Conservation (phyloP, 2,329 filamentous ascomycete species). For the Phialemonium atrogriseum region DNA sequence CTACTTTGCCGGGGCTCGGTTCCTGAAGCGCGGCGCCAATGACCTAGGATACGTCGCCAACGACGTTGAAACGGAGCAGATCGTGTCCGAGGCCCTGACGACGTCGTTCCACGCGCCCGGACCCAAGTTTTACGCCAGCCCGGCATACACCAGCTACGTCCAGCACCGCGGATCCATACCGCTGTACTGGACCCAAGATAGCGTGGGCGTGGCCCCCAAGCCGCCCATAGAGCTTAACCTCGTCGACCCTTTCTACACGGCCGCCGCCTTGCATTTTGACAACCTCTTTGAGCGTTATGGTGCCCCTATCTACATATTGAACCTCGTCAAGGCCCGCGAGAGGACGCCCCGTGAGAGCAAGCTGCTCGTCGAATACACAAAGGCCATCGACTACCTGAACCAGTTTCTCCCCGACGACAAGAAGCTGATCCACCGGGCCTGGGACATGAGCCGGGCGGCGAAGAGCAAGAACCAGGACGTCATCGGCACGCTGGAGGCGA, state of each 20-base stretch:
- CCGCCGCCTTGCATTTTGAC: constrained; percentile 90
- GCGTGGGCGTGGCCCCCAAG: constrained; percentile 88
- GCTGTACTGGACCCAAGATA: constrained; percentile 95
- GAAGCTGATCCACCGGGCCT: constrained; percentile 88
- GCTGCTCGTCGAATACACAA: constrained; percentile 76
- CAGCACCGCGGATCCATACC: constrained; percentile 96
- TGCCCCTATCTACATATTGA: constrained; percentile 82
- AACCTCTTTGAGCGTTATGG: constrained; percentile 91
- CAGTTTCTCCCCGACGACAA: constrained; percentile 80
- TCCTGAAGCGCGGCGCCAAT: constrained; percentile 89
- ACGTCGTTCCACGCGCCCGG: constrained; percentile 94
- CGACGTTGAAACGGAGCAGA: constrained; percentile 97
- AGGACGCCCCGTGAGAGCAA: constrained; percentile 87
- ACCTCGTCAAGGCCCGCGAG: constrained; percentile 84
- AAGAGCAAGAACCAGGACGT: constrained; percentile 91
- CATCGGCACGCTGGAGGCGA: constrained; percentile 81
- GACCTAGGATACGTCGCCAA: constrained; percentile 95
- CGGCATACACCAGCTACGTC: constrained; percentile 90
- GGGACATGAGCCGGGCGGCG: constrained; percentile 95
- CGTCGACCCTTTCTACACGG: constrained; percentile 92
- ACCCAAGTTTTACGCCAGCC: constrained; percentile 75
- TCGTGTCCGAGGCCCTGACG: constrained; percentile 87
- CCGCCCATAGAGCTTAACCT: constrained; percentile 92
- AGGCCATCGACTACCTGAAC: constrained; percentile 85
- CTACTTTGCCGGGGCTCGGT: constrained; percentile 88